Evolutionary conservation across 306 rosid genomes (phyloP), one percentile per base, ranked within the genome.

Genomic region (Malus sylvestris): DNA sequence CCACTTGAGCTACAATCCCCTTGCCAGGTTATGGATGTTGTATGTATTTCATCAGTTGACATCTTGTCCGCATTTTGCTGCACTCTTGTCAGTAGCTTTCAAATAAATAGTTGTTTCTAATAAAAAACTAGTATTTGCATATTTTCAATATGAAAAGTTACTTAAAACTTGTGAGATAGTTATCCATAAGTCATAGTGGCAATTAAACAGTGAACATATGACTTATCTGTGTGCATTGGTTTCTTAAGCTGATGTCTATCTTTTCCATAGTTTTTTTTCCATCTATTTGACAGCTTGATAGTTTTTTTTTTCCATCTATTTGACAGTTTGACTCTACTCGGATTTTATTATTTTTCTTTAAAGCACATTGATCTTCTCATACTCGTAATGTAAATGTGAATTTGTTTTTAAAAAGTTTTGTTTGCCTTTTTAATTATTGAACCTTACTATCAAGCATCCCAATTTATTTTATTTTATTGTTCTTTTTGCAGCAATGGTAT

Each of bases 401-500:
- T 25, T 12, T 30, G 33, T 22, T 12, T 6, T 33, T 45, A 13
- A 23, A 6, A 63, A 30, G 35, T 3, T 16, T 63, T 12, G 32
- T 22, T 61, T 13, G n/a, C 44, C 44, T 27, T n/a, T 20, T 23
- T 23, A 30, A 55, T 25, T 55, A 14, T 57, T 55, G 55, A 38
- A 58, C 25, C 49, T 78, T 81, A 71, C 71, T 74, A 32, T 53
- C 46, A 75, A 79, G 76, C 71, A 76, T 73, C 27, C 49, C 46
- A 74, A 71, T 40, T 30, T 74, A 51, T 35, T 33, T 73, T 49
- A 15, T 30, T 45, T 40, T 66, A 42, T 44, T 63, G 62, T 78
- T 72, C 53, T 82, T 55, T 38, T 77, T 70, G 78, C 70, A 95
- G 99, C 96, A 80, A 86, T 95, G 99, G 99, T 95, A 95, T 81